Percentiles rank a stretch among this genome's conserved stretches.
Evolutionary conservation across 1,139 yeast species (phyloP).

Genomic region (Magnusiomyces suaveolens): DNA sequence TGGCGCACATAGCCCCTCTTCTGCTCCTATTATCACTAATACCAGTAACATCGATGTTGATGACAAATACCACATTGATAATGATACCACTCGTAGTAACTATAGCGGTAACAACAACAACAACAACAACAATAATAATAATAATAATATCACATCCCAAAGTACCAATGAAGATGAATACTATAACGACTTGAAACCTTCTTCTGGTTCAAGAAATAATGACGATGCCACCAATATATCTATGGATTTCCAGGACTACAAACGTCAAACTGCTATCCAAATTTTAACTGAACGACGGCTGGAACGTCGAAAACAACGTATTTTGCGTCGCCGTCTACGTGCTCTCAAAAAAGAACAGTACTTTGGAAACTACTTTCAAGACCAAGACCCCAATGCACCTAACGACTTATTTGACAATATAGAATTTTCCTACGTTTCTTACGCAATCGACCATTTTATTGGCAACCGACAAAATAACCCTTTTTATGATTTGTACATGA

Average conservation of each 20-base stretch:
- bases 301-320: constrained; percentile 17
- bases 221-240: constrained; percentile 4
- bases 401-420: constrained; percentile 11
- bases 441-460: constrained; percentile 24
- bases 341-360: constrained; percentile 18
- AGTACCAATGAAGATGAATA: not conserved
- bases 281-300: constrained; percentile 27
- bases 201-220: not conserved
- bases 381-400: constrained; percentile 11
- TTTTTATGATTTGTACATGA: constrained; percentile 14
- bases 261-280: constrained; percentile 30
- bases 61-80: too few species aligned
- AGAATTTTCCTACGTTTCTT: constrained; percentile 19
- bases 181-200: not conserved
- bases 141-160: not conserved
- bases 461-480: constrained; percentile 25
- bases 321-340: constrained; percentile 15
- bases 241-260: constrained; percentile 36
- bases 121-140: too few species aligned
- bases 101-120: too few species aligned
- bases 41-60: too few species aligned
- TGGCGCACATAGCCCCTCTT: too few species aligned
- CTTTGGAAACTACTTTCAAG: constrained; percentile 23
- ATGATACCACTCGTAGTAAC: not conserved
- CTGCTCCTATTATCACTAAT: too few species aligned